Base-by-base conservation (phyloP, 2,329 filamentous ascomycete genomes). In the Didymella exigua region DNA sequence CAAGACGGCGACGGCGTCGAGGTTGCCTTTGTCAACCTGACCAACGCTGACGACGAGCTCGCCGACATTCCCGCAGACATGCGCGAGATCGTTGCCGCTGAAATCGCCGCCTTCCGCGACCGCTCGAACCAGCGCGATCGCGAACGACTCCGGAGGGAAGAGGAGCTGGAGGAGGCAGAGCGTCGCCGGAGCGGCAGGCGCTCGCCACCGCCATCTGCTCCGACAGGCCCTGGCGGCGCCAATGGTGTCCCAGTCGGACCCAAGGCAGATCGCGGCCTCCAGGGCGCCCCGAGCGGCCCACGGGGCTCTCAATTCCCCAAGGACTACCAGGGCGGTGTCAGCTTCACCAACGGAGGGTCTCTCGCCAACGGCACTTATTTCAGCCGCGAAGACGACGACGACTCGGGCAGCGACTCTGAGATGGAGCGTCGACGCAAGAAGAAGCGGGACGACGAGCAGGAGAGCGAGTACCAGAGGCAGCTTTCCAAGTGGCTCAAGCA, bases 11-110 rank as follows among this genome's bases (percentile, higher is more conserved):
- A 77, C 34, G 85, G 86, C 49, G 87, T 91, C 5, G 92, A 96
- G 74, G 88, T 97, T 33, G 88, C 96, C 61, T 96, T 93, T 54
- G 96, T 98, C 55, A 89, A 92, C 4, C 82, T 96, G 27, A 85
- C 66, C 14, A 67, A 73, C 10, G 70, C 89, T 47, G 95, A 99
- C 60, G 96, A 99, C 69, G 95, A 99, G 70, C 81, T 99, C 38
- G 89, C 93, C 18, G 95, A 99, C 68, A 97, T 99, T 42, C 95
- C 95, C 0, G 89, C 91, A 0, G 95, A 98, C 72, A 96, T 96
- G 91, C 88, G 95, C 21, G 95, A 96, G 72, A 93, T 91, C 0
- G 95, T 99, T 14, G 91, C 95, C 0, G 89, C 89, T 53, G 96
- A 99, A 73, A 99, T 99, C 67, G 88, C 91, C 0, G 90, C 93